Evolutionary conservation across 2,329 filamentous ascomycete genomes (phyloP).

Genomic region (Colletotrichum scovillei): DNA sequence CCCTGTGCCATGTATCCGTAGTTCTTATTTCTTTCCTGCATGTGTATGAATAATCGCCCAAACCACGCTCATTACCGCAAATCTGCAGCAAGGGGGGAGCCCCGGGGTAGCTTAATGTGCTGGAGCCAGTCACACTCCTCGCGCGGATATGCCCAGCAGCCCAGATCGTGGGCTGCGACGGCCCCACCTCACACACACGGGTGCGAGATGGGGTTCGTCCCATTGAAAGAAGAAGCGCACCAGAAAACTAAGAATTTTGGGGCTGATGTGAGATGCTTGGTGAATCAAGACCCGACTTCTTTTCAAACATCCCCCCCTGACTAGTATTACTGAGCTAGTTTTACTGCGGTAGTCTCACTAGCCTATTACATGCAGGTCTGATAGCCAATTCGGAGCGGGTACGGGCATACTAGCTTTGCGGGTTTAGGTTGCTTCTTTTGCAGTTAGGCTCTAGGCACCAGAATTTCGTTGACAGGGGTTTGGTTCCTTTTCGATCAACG

Average conservation of each 20-base stretch:
- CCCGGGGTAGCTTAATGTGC: not conserved
- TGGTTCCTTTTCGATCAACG: not conserved
- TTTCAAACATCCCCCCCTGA: not conserved
- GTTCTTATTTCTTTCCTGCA: conserved; percentile 10
- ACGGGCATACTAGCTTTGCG: not conserved
- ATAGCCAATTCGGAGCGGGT: not conserved
- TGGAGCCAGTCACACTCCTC: not conserved
- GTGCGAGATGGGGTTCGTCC: too few relatives aligned
- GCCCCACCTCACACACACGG: too few relatives aligned
- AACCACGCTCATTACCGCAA: not conserved
- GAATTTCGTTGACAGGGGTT: conserved; percentile 42
- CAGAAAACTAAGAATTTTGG: not conserved
- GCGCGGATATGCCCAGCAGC: not conserved
- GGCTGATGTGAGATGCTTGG: not conserved
- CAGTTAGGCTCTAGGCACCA: not conserved
- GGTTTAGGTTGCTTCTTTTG: not conserved
- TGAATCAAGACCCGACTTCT: too few relatives aligned
- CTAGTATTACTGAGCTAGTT: not conserved
- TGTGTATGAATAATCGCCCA: conserved; percentile 30
- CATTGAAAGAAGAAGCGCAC: not conserved
- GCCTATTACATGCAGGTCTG: not conserved
- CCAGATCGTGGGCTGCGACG: too few relatives aligned
- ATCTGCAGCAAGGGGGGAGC: not conserved
- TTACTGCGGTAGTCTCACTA: not conserved
- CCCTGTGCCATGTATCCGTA: not conserved